Evolutionary conservation across 257 asterid species (phyloP).

Genomic region (Ocimum tenuiflorum): DNA sequence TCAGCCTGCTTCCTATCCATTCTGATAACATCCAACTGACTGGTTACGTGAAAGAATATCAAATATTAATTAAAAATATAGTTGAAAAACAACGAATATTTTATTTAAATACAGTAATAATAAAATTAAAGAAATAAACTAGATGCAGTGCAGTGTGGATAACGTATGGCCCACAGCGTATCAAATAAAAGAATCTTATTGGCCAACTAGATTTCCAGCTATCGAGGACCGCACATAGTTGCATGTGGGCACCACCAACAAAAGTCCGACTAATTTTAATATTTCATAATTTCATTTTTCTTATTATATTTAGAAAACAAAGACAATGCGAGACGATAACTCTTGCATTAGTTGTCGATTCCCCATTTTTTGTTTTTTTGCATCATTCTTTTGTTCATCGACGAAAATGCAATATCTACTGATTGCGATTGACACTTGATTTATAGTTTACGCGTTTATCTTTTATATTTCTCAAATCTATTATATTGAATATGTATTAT

Average conservation of each 20-base stretch:
- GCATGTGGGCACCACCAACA: conserved; percentile 9
- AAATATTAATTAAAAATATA: no score
- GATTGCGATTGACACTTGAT: background rate
- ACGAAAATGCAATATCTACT: background rate
- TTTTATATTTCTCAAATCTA: background rate
- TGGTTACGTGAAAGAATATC: no score
- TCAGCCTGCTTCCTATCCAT: no score
- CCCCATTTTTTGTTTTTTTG: background rate
- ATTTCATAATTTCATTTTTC: background rate
- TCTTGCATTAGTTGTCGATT: background rate
- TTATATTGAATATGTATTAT: background rate
- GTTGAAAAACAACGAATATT: no score
- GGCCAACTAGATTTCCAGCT: conserved; percentile 31
- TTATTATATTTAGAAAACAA: background rate
- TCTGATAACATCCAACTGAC: no score
- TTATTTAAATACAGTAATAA: no score
- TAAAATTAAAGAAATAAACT: no score
- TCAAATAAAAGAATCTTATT: conserved; percentile 28
- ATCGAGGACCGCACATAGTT: conserved; percentile 6
- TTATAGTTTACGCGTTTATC: background rate
- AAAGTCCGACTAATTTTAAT: background rate
- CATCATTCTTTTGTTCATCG: background rate
- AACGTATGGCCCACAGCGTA: conserved; percentile 20
- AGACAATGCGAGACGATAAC: background rate
- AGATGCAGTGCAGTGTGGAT: background rate